Evolutionary conservation across 2,329 filamentous ascomycete genomes (phyloP).

Genomic region (Ascochyta clinopodiicola): DNA sequence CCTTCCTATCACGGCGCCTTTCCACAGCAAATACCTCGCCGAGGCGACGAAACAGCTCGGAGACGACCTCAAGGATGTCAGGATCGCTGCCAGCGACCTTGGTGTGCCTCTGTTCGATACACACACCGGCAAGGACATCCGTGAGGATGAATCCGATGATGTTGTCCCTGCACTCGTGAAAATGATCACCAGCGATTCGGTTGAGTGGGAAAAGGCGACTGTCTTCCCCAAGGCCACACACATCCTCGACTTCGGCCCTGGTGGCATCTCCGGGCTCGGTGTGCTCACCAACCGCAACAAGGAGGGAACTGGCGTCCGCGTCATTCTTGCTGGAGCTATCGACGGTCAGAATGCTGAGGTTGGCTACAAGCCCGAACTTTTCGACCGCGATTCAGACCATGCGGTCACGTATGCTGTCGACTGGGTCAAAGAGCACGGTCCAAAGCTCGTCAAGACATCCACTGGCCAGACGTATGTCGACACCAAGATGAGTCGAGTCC

Average conservation of each 20-base stretch:
- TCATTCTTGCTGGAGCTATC: constrained; percentile 93
- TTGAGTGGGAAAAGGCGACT: constrained; percentile 96
- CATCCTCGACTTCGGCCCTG: constrained; percentile 94
- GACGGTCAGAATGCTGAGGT: constrained; percentile 89
- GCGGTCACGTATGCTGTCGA: constrained; percentile 94
- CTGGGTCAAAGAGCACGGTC: constrained; percentile 97
- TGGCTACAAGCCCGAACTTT: constrained; percentile 97
- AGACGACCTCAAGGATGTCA: constrained; percentile 83
- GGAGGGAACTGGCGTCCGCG: constrained; percentile 95
- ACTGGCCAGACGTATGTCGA: constrained; percentile 90
- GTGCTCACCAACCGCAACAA: constrained; percentile 98
- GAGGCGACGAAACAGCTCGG: constrained; percentile 83
- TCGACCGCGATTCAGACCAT: constrained; percentile 93
- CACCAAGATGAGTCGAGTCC: constrained; percentile 70
- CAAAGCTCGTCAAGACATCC: constrained; percentile 88
- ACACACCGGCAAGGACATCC: constrained; percentile 79
- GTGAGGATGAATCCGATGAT: constrained; percentile 71
- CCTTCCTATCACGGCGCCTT: constrained; percentile 94
- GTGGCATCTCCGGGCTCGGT: constrained; percentile 94
- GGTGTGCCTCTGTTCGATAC: constrained; percentile 88
- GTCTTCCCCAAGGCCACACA: constrained; percentile 90
- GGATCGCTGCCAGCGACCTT: constrained; percentile 75
- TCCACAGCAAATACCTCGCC: constrained; percentile 93
- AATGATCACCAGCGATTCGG: constrained; percentile 92
- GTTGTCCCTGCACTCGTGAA: constrained; percentile 86